These are phyloP conservation scores for Pseudozyma sp. DNA, from an alignment of 1,284 basidiomycete species.

Conservation along the genomic window DNA sequence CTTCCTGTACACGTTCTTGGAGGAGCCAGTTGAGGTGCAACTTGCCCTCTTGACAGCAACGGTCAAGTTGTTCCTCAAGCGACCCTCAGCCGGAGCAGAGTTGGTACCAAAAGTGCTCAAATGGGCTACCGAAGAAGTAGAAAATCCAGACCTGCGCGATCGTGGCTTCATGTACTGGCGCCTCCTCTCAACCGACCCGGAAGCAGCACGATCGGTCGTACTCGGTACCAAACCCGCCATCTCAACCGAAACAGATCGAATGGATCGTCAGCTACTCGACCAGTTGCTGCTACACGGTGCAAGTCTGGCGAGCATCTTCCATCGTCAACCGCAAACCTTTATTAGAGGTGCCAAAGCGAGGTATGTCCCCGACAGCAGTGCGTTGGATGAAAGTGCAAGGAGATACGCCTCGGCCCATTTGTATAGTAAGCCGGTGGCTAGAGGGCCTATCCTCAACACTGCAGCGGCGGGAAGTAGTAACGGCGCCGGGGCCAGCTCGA, in stretches of 20 bases:
- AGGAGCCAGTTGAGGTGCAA: conserved; percentile 95
- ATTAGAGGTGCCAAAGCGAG: conserved; percentile 58
- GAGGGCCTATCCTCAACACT: conserved; percentile 28
- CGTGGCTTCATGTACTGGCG: conserved; percentile 99
- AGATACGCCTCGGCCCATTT: conserved; percentile 57
- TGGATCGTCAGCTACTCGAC: conserved; percentile 73
- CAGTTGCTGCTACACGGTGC: conserved; percentile 65
- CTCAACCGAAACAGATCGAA: conserved; percentile 95
- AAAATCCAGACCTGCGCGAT: conserved; percentile 96
- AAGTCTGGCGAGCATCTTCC: conserved; percentile 63
- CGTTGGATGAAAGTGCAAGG: conserved; percentile 57
- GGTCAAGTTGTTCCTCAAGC: conserved; percentile 96
- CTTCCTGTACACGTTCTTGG: conserved; percentile 88
- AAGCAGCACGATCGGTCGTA: conserved; percentile 88
- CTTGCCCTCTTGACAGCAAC: conserved; percentile 92
- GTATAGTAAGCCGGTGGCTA: conserved; percentile 49
- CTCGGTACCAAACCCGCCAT: conserved; percentile 93
- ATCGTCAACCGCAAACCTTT: conserved; percentile 63
- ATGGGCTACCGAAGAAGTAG: conserved; percentile 96
- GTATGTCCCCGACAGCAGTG: conserved; percentile 57
- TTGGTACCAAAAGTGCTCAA: conserved; percentile 95
- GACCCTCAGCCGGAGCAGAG: conserved; percentile 87
- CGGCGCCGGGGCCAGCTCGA: background rate
- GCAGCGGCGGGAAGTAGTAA: background rate
- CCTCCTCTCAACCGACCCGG: conserved; percentile 88